Evolutionary conservation across 2,329 filamentous ascomycete species (phyloP), one percentile per base, ranked within the genome.

Genomic region (Colletotrichum sp.): DNA sequence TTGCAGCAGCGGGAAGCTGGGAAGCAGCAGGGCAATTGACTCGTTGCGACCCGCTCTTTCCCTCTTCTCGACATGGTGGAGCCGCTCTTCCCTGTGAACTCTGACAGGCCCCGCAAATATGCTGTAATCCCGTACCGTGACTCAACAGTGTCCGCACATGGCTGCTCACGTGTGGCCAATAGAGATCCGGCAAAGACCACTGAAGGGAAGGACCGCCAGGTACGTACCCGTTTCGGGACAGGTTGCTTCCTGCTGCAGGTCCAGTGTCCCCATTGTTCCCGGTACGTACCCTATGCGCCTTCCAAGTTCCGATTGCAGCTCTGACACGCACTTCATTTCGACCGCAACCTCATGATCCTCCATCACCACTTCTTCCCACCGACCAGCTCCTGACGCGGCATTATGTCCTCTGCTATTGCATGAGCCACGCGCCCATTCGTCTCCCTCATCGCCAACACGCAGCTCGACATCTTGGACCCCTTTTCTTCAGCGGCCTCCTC

Each of bases 251-350:
- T 24, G 26, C 49, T 68, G 65, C 65, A 68, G 65, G 65, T 57
- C 32, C 66, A 49, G 28, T 30, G 65, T 57, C 52, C 66, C 63
- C 70, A 62, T 30, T 36, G 16, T 26, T 39, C 9, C 49, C 64
- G 64, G 63, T 72, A 73, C 71, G 57, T 74, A 57, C 57, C 39
- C 8, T 13, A 44, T 71, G 60, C 62, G 24, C 30, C 60, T 75
- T 75, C 72, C 72, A 75, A 72, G 68, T 67, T 75, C 62, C 72
- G 64, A 49, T 71, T 28, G 67, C 71, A 44, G 32, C 68, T 52
- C 26, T 71, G 44, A 74, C 72, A 60, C 60, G 59, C 67, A n/a
- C 44, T 74, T 64, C 32, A 67, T 65, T 74, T 71, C 52, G 15
- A 64, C 39, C 49, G 44, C 60, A 32, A 55, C 52, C 72, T 39